Conservation (phyloP, 768 basidiomycete species). For the Infundibulicybe gibba region DNA sequence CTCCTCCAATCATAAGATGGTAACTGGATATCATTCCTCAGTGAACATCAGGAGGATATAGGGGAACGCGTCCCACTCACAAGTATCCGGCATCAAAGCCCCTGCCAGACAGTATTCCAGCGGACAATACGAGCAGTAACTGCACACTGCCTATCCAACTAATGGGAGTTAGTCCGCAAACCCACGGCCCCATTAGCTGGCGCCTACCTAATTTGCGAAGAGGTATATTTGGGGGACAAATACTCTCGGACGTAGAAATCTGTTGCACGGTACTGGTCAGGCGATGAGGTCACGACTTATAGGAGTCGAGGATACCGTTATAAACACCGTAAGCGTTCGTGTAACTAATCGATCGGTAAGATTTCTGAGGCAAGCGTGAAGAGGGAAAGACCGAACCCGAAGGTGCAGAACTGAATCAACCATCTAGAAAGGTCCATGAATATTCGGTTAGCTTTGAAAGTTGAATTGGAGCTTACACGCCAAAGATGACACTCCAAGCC, state of each 20-base stretch:
- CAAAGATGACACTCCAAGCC: constrained; percentile 19
- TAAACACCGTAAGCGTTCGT: background rate
- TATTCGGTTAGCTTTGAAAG: background rate
- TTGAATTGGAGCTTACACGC: constrained; percentile 13
- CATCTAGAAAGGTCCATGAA: constrained; percentile 7
- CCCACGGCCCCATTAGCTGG: background rate
- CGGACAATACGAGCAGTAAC: constrained; percentile 16
- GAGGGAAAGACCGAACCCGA: constrained; percentile 10
- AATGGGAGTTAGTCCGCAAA: background rate
- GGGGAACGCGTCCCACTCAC: constrained; percentile 6
- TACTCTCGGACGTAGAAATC: constrained; percentile 23
- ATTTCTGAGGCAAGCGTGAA: constrained; percentile 1
- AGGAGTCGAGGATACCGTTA: background rate
- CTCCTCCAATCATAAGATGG: constrained; percentile 22
- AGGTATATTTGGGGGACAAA: constrained; percentile 13
- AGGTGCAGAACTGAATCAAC: constrained; percentile 19
- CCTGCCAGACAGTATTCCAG: constrained; percentile 18
- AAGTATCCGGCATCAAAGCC: constrained; percentile 23
- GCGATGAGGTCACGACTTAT: background rate
- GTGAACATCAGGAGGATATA: background rate
- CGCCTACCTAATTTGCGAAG: constrained; percentile 20
- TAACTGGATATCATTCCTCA: constrained; percentile 11
- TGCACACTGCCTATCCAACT: constrained; percentile 27
- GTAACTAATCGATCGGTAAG: background rate
- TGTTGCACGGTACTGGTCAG: constrained; percentile 2